phyloP scores from a whole-genome alignment of 31 red algal species.

The Endocladia muricata region DNA sequence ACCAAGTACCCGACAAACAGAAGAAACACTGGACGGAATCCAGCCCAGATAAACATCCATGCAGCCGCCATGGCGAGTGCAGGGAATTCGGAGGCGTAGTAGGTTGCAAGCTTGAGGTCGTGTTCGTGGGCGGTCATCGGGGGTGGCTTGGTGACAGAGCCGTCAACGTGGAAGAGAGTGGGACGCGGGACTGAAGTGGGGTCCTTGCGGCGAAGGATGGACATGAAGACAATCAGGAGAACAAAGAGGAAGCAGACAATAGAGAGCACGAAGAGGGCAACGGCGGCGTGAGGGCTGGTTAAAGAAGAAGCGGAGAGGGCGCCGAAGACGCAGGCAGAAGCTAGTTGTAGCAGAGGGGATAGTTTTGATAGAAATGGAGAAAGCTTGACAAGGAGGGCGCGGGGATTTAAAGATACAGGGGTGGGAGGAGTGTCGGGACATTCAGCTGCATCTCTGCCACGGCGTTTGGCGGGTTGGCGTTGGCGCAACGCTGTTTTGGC shows the following conservation, averaged over 20 bases:
- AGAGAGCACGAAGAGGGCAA: not conserved
- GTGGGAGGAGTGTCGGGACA: too few relatives aligned
- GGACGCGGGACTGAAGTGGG: conserved; percentile 23
- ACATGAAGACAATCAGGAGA: not conserved
- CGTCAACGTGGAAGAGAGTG: conserved; percentile 34
- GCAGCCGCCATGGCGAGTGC: conserved; percentile 35
- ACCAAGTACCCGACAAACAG: conserved; percentile 26
- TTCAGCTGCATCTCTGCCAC: too few relatives aligned
- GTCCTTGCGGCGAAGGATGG: conserved; percentile 21
- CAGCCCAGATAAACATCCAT: conserved; percentile 53
- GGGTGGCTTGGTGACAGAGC: conserved; percentile 11
- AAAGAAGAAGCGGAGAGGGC: not conserved
- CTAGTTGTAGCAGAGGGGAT: not conserved
- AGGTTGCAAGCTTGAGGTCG: conserved; percentile 50
- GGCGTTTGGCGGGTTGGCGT: too few relatives aligned
- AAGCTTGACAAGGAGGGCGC: not conserved
- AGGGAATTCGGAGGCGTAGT: conserved; percentile 39
- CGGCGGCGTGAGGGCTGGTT: not conserved
- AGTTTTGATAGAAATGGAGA: not conserved
- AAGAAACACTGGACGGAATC: not conserved
- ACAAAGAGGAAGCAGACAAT: not conserved
- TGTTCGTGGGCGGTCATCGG: conserved; percentile 51
- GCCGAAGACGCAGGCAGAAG: not conserved
- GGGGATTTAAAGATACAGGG: too few relatives aligned
- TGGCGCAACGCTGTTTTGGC: too few relatives aligned